Conservation (phyloP, 768 basidiomycete genomes). For the Mycena filopes region DNA sequence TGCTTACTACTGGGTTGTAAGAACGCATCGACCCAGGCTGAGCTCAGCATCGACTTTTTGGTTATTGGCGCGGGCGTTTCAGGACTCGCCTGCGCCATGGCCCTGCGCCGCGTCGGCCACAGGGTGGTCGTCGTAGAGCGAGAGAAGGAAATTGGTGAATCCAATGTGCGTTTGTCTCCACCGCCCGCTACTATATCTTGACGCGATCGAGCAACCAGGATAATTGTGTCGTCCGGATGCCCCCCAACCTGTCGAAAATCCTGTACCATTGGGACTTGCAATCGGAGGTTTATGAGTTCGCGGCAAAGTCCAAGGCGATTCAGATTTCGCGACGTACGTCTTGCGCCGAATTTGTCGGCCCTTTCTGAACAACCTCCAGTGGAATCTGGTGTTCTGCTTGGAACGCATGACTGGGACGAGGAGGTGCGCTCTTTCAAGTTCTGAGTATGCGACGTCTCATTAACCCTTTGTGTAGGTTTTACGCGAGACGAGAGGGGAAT, state of each 20-base stretch:
- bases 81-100: conserved; percentile 65
- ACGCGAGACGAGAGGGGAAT: conserved; percentile 53
- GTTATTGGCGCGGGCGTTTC: conserved; percentile 58
- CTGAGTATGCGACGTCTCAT: too few species aligned
- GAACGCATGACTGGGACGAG: conserved; percentile 61
- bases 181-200: too few species aligned
- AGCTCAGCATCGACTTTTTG: conserved; percentile 44
- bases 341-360: conserved; percentile 13
- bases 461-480: conserved; percentile 43
- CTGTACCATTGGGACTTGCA: conserved; percentile 65
- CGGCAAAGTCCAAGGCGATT: conserved; percentile 39
- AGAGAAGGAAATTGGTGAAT: conserved; percentile 32
- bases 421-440: conserved; percentile 37
- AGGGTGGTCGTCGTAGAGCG: conserved; percentile 62
- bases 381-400: conserved; percentile 60
- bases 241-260: conserved; percentile 68
- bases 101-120: conserved; percentile 65
- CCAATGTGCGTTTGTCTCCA: conserved; percentile 19
- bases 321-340: conserved; percentile 35
- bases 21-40: conserved; percentile 32
- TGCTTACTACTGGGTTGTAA: too few species aligned
- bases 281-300: conserved; percentile 36
- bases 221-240: conserved; percentile 44
- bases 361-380: conserved; percentile 43
- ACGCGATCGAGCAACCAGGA: conserved; percentile 21